phyloP scores from a whole-genome alignment of 2,329 filamentous ascomycete species.

The Phaeosphaeria sp. region DNA sequence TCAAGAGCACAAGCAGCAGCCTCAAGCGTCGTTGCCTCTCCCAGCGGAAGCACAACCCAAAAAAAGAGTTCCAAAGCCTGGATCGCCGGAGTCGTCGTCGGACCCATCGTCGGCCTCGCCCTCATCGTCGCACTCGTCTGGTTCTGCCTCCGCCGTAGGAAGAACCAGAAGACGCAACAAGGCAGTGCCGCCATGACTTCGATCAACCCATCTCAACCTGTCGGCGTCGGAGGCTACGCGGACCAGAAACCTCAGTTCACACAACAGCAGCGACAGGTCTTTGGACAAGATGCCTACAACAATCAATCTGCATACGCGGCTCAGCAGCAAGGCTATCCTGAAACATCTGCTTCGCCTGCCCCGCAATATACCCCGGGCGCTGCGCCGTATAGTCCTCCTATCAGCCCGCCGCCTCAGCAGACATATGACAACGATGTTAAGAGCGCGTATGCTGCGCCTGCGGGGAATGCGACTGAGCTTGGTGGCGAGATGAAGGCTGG shows the following conservation, averaged over 20 bases:
- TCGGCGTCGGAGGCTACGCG: conserved; percentile 22
- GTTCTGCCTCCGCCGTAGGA: conserved; percentile 26
- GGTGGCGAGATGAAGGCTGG: conserved; percentile 3
- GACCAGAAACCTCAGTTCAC: conserved; percentile 23
- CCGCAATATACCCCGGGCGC: conserved; percentile 4
- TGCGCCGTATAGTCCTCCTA: conserved; percentile 10
- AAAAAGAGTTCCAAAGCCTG: conserved; percentile 26
- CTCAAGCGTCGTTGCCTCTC: background rate
- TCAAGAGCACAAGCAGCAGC: conserved; percentile 2
- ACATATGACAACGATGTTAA: conserved; percentile 4
- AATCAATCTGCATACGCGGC: conserved; percentile 5
- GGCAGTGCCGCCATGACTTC: conserved; percentile 17
- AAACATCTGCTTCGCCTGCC: background rate
- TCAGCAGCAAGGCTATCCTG: conserved; percentile 8
- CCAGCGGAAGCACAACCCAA: background rate
- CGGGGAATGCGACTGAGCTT: conserved; percentile 7
- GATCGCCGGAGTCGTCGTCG: conserved; percentile 39
- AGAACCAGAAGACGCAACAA: conserved; percentile 19
- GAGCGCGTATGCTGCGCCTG: background rate
- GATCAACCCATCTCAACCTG: conserved; percentile 13
- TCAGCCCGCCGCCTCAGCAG: conserved; percentile 11
- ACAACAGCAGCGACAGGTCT: conserved; percentile 12
- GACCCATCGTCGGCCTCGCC: conserved; percentile 30
- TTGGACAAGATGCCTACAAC: conserved; percentile 5
- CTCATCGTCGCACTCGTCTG: conserved; percentile 21